Base-by-base conservation (phyloP, 2,329 filamentous ascomycete genomes). In the Metarhizium humberi region DNA sequence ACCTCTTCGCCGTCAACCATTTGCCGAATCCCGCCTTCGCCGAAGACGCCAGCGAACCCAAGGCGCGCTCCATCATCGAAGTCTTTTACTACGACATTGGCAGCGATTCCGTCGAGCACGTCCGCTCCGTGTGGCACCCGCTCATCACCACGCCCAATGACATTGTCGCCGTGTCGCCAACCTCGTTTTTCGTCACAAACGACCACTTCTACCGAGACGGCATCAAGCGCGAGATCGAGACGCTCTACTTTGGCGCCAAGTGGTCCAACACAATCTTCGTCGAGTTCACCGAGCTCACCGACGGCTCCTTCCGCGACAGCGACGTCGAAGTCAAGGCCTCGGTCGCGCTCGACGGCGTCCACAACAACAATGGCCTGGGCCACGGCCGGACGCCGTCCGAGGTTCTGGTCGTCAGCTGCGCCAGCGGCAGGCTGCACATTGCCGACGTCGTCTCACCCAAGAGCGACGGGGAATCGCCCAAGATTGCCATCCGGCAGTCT, bases 1-100 rank as follows among this genome's bases (percentile, higher is more conserved):
- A 82, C 59, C 78, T 86, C 49, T 81, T 80, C 54, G 81, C 78
- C 0, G 66, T 86, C 51, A 86, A 86, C 59, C 83, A 86, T 55
- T 60, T 78, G 1, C 77, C 81, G 0, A 77, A 82, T 55, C 70
- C 72, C 0, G 69, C 70, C 0, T 74, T 72, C 25, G 62, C 65
- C 18, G 47, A 54, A 2, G 18, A 61, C 6, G 59, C 58, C 4
- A 66, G 67, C 2, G 61, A 63, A 2, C 67, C 66, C 10, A 75
- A 74, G 56, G 72, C 75, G 0, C 72, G 72, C 1, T 84, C 82
- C 0, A 76, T 77, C 10, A 64, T 85, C 43, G 82, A 86, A 61
- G 59, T 85, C 4, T 85, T 86, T 62, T 73, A 77, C 58, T 76
- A 85, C 59, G 64, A 67, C 1, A 61, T 82, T 18, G 74, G 74